Evolutionary conservation across 2,329 filamentous ascomycete species (phyloP).

Genomic region (Cladosporium colombiae): DNA sequence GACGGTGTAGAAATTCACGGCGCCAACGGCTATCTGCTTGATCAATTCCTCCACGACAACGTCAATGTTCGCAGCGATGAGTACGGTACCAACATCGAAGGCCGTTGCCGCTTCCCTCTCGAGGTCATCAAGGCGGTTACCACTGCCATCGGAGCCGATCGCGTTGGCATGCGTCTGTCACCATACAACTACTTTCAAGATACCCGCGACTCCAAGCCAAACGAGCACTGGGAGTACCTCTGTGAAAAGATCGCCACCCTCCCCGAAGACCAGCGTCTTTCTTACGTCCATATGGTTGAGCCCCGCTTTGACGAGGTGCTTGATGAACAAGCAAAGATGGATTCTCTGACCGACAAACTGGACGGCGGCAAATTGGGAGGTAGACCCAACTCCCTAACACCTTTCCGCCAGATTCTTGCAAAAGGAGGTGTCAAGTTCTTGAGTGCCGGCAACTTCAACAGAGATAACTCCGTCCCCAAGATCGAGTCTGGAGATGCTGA

Average conservation of each 20-base stretch:
- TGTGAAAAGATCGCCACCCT: slow-evolving; percentile 41
- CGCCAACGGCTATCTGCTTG: slow-evolving; percentile 56
- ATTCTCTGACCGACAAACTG: slow-evolving; percentile 25
- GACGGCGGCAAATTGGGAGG: slow-evolving; percentile 32
- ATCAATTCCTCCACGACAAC: slow-evolving; percentile 63
- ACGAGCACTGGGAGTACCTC: slow-evolving; percentile 62
- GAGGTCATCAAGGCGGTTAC: slow-evolving; percentile 54
- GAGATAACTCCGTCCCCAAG: slow-evolving; percentile 39
- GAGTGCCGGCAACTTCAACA: slow-evolving; percentile 44
- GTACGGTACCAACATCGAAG: slow-evolving; percentile 48
- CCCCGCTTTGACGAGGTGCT: slow-evolving; percentile 50
- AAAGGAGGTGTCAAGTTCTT: slow-evolving; percentile 37
- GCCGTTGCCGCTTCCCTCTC: slow-evolving; percentile 51
- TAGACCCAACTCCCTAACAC: slow-evolving; percentile 35
- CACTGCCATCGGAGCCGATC: slow-evolving; percentile 50
- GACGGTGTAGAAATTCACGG: slow-evolving; percentile 59
- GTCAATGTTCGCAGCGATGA: slow-evolving; percentile 54
- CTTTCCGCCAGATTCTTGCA: slow-evolving; percentile 28
- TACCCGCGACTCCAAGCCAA: slow-evolving; percentile 61
- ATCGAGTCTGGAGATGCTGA: slow-evolving; percentile 45
- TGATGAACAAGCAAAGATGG: slow-evolving; percentile 30
- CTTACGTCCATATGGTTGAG: slow-evolving; percentile 63
- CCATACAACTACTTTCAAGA: slow-evolving; percentile 61
- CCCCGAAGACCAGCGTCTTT: slow-evolving; percentile 52
- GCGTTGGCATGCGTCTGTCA: slow-evolving; percentile 56